Conservation (phyloP, 495 filamentous ascomycete species). For the Letharia lupina region DNA sequence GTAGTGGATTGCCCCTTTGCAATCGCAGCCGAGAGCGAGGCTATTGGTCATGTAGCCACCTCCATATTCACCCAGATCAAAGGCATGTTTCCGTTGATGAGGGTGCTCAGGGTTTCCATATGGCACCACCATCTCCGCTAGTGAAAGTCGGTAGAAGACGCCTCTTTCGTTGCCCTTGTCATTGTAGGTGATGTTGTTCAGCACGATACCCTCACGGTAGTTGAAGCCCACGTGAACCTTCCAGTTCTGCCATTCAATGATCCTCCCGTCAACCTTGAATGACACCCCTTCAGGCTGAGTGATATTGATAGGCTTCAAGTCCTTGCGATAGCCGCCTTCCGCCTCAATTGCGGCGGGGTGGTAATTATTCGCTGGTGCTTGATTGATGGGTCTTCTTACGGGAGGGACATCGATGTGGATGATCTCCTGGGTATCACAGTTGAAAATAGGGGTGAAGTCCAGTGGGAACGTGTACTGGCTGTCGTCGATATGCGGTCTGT, state of each 20-base stretch:
- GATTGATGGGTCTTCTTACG: constrained; percentile 69
- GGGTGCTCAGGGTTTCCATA: constrained; percentile 91
- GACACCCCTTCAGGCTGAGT: constrained; percentile 92
- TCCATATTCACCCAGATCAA: constrained; percentile 90
- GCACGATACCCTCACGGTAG: constrained; percentile 86
- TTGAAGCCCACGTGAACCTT: constrained; percentile 92
- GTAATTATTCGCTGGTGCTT: constrained; percentile 69
- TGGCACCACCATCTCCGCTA: constrained; percentile 94
- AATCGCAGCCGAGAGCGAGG: constrained; percentile 82
- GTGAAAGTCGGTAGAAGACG: constrained; percentile 83
- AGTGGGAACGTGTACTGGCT: constrained; percentile 86
- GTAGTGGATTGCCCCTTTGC: constrained; percentile 92
- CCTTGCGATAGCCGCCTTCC: constrained; percentile 66
- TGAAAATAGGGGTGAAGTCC: constrained; percentile 91
- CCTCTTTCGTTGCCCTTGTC: constrained; percentile 75
- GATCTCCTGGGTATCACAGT: constrained; percentile 72
- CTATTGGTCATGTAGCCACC: constrained; percentile 95
- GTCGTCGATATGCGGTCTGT: constrained; percentile 77
- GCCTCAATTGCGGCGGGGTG: constrained; percentile 63
- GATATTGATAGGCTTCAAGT: constrained; percentile 89
- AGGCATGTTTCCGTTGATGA: constrained; percentile 90
- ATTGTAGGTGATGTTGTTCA: constrained; percentile 87
- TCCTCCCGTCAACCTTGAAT: constrained; percentile 69
- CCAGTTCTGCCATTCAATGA: constrained; percentile 93
- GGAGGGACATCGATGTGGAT: constrained; percentile 85